Base-by-base conservation (phyloP, 1,139 yeast species). In the Lodderomyces margitis region DNA sequence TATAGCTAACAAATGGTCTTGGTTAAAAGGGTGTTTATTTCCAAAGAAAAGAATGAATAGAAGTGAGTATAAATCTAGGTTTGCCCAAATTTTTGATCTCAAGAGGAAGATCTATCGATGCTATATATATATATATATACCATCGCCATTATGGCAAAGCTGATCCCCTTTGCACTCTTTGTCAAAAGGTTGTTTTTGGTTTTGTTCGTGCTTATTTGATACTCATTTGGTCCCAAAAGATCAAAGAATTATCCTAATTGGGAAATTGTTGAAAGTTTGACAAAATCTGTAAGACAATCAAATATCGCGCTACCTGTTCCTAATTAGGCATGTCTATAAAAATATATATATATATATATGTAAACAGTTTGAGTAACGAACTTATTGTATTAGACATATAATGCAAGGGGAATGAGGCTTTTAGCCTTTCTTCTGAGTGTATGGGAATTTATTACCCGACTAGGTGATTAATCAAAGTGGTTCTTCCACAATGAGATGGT, bases 221-320 rank as follows among this genome's bases (percentile, higher is more conserved):
- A 6, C 30, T 27, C 30, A 27, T 27, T 27, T 27, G 30, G 30
- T 8, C 30, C 10, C n/a, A 4, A 12, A 27, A 12, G 32, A 28
- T 28, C 32, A 28, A 28, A 28, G 12, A 15, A 15, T 8, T n/a
- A n/a, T 28, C 32, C 32, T 15, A 14, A 28, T 28, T 15, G 10
- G 32, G 32, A 28, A 28, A 28, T 28, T 15, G 32, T 5, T n/a
- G 4, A 14, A 15, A 15, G 9, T 15, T 9, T 28, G 17, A 27
- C 31, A 27, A 27, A 27, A 27, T 16, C 14, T n/a, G n/a, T 9
- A 28, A 15, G 16, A 15, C 32, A 14, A 25, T 15, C 19, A 28
- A 28, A 28, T 15, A 15, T 9, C 32, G 19, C 17, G 32, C 32
- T 28, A 28, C 32, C 32, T 5, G 19, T 28, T 28, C 32, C 32